Percentiles rank a stretch among this genome's conserved stretches.
Conservation (phyloP, 345 rosid genomes). For the Gossypium mustelinum region DNA sequence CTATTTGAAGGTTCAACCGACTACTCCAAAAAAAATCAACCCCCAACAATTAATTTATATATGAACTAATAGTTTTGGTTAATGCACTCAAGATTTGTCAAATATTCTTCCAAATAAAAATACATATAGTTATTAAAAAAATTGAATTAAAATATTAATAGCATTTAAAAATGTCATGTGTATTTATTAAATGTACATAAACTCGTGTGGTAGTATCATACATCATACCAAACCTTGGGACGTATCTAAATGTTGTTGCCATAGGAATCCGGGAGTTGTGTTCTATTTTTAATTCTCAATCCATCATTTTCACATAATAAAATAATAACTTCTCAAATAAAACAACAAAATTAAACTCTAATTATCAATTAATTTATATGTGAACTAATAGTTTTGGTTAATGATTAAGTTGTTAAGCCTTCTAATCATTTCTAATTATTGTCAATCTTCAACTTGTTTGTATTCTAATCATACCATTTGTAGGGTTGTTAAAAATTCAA, state of each 20-base stretch:
- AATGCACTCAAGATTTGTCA: too few relatives aligned
- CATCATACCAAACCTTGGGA: background rate
- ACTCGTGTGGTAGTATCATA: too few relatives aligned
- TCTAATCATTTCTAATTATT: background rate
- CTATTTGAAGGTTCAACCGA: too few relatives aligned
- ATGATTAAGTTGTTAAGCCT: background rate
- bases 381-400: too few relatives aligned
- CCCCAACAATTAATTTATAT: too few relatives aligned
- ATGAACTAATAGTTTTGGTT: too few relatives aligned
- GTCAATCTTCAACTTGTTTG: background rate
- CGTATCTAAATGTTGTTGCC: background rate
- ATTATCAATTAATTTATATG: background rate
- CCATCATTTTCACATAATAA: constrained; percentile 2
- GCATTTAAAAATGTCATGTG: too few relatives aligned
- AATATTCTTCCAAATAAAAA: too few relatives aligned
- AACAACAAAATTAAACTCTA: background rate
- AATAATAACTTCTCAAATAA: background rate
- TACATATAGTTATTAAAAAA: too few relatives aligned
- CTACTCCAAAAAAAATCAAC: too few relatives aligned
- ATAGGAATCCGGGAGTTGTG: background rate
- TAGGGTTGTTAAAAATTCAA: background rate
- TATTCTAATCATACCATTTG: background rate
- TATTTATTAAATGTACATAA: background rate
- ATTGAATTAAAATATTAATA: too few relatives aligned
- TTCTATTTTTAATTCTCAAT: background rate